phyloP scores from a whole-genome alignment of 2,329 filamentous ascomycete species.

The Podosphaera fusca region DNA sequence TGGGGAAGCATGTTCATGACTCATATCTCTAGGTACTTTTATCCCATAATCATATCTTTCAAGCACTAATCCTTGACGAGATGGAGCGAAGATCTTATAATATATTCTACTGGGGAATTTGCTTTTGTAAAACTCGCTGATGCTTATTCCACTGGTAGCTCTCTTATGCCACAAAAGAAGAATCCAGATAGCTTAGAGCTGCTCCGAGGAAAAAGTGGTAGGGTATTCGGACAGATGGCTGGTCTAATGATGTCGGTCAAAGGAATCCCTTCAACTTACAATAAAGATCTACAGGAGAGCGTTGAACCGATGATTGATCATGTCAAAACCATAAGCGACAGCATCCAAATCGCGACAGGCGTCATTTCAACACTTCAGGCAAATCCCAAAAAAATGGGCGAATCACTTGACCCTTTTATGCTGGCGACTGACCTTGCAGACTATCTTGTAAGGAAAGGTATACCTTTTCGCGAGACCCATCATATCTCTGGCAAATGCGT shows the following conservation, averaged over 20 bases:
- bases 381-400: slow-evolving; percentile 52
- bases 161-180: slow-evolving; percentile 39
- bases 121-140: slow-evolving; percentile 55
- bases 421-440: slow-evolving; percentile 50
- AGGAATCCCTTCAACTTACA: slow-evolving; percentile 55
- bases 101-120: slow-evolving; percentile 50
- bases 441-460: slow-evolving; percentile 23
- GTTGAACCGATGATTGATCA: slow-evolving; percentile 70
- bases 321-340: slow-evolving; percentile 61
- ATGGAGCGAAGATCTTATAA: slow-evolving; percentile 69
- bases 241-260: slow-evolving; percentile 52
- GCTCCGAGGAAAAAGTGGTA: slow-evolving; percentile 53
- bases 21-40: slow-evolving; percentile 37
- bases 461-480: slow-evolving; percentile 61
- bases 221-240: slow-evolving; percentile 60
- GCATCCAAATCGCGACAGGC: slow-evolving; percentile 61
- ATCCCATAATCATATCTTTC: neutral
- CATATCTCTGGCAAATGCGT: slow-evolving; percentile 55
- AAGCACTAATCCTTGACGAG: neutral
- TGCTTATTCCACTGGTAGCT: slow-evolving; percentile 53
- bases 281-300: slow-evolving; percentile 80
- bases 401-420: slow-evolving; percentile 63
- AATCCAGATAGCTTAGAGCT: slow-evolving; percentile 54
- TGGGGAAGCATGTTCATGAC: slow-evolving; percentile 56
- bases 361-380: slow-evolving; percentile 52